Base-by-base conservation (phyloP, 345 rosid species). In the Hibiscus mutabilis region DNA sequence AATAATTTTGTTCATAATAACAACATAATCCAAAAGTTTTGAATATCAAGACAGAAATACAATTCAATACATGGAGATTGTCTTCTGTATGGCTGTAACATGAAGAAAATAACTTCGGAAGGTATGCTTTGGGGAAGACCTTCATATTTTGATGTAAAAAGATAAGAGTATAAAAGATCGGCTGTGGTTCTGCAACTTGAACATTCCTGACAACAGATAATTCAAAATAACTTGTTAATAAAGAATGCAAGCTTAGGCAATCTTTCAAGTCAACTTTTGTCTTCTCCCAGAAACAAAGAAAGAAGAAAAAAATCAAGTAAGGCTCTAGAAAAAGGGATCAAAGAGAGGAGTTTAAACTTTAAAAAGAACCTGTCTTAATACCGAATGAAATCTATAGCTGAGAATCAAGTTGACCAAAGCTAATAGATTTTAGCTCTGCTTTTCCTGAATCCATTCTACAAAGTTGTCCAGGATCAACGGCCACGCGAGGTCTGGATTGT, bases 381-480 rank as follows among this genome's bases (percentile, higher is more conserved):
- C 70, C 69, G 70, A 60, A 72, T 63, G 75, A 76, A 70, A 85
- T 68, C 80, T 85, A 81, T 83, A 84, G 90, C 81, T 75, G 83
- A 74, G 74, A 76, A 79, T 66, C 70, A 76, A 67, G 77, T 75
- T 35, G 61, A 78, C 75, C 65, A 52, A 63, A 61, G 76, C 68
- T 35, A 53, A 57, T 14, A 67, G 70, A 65, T 60, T 75, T 82
- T 73, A 95, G 55, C 84, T 75, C 79, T 83, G 88, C 77, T 90
- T 92, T 27, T 76, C 94, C 65, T 84, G 85, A 84, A 95, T 88
- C 99, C 99, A 95, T 73, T 92, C 99, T 68, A 95, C 99, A 82
- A 95, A 95, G 82, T 92, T 95, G 86, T 95, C 99, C 80, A 95
- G 87, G 77, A 95, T 69, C 88, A 95, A 80, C 5, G 99, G 99